These are phyloP conservation scores for Auriscalpium vulgare DNA, from an alignment of 768 basidiomycete species.

Conservation along the genomic window DNA sequence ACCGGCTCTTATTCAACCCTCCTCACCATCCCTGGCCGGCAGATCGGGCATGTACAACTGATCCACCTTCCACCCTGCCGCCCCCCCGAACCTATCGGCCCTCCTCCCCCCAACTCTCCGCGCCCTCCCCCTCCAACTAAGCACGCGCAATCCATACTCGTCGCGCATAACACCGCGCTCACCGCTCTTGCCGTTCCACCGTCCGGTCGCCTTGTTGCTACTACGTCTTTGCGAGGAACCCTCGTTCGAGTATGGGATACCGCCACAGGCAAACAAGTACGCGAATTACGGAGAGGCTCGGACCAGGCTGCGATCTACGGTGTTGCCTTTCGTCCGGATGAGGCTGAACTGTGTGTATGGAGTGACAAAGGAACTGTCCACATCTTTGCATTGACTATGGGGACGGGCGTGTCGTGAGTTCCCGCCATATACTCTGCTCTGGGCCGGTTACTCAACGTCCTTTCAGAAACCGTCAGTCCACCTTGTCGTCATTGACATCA, in stretches of 20 bases:
- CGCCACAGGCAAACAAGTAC: slow-evolving; percentile 57
- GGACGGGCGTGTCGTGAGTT: slow-evolving; percentile 60
- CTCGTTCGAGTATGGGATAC: slow-evolving; percentile 86
- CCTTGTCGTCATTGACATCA: slow-evolving; percentile 70
- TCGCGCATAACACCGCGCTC: slow-evolving; percentile 74
- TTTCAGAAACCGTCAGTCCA: slow-evolving; percentile 74
- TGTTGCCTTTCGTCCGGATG: slow-evolving; percentile 80
- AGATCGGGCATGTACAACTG: slow-evolving; percentile 83
- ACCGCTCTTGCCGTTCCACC: slow-evolving; percentile 71
- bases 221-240: slow-evolving; percentile 77
- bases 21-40: slow-evolving; percentile 79
- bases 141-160: slow-evolving; percentile 72
- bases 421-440: too few species aligned
- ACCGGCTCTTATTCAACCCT: slow-evolving; percentile 71
- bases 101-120: slow-evolving; percentile 44
- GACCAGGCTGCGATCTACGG: slow-evolving; percentile 92
- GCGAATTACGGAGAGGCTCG: slow-evolving; percentile 77
- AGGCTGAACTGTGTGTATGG: slow-evolving; percentile 83
- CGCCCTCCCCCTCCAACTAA: slow-evolving; percentile 48
- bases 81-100: slow-evolving; percentile 46
- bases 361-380: slow-evolving; percentile 95
- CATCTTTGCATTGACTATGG: slow-evolving; percentile 63
- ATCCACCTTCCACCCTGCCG: slow-evolving; percentile 78
- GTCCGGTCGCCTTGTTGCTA: slow-evolving; percentile 75
- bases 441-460: neutral